Base-by-base conservation (phyloP, 306 rosid genomes). In the Styphnolobium japonicum region DNA sequence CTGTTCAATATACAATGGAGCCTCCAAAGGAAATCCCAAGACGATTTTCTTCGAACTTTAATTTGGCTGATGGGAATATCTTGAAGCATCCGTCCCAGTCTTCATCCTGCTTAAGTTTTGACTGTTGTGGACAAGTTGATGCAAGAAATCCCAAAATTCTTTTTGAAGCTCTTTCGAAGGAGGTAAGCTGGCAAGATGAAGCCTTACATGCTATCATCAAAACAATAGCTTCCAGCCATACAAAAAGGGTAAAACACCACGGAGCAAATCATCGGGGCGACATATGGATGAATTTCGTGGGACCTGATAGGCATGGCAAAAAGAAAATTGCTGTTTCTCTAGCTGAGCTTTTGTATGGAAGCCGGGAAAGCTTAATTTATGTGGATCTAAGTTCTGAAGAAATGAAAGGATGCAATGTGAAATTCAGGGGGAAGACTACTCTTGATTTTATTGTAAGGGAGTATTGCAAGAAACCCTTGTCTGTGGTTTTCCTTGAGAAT, bases 341-440 rank as follows among this genome's bases (percentile, higher is more conserved):
- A 11, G 94, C 97, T 27, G 94, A 93, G 92, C 34, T 89, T 42
- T 70, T 95, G 67, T 90, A 62, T 77, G 92, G 93, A 23, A 86
- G 87, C 86, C 86, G 55, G 73, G 94, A 90, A 74, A 83, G 83
- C 71, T 74, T 88, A 27, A 80, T 92, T 62, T 84, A 77, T 75
- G 86, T 85, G 21, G 97, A 95, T 85, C 81, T 95, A 75, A 77
- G 88, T 78, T 84, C 88, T 22, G 89, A 84, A 36, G 90, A 70
- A 58, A 61, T 85, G 84, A 84, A 70, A 52, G 89, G 88, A 57
- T 85, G 86, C 83, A 86, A 86, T 79, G 77, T 73, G 31, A 89
- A 90, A 82, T 89, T 84, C 71, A 90, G 98, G 83, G 99, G 99
- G 75, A 95, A 91, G 87, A 93, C 92, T 22, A 85, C 81, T 19